A percentile compares a stretch with the other conserved stretches of the same genome.
phyloP scores from a whole-genome alignment of 441 rosid genomes.

The Brassica hybrid region DNA sequence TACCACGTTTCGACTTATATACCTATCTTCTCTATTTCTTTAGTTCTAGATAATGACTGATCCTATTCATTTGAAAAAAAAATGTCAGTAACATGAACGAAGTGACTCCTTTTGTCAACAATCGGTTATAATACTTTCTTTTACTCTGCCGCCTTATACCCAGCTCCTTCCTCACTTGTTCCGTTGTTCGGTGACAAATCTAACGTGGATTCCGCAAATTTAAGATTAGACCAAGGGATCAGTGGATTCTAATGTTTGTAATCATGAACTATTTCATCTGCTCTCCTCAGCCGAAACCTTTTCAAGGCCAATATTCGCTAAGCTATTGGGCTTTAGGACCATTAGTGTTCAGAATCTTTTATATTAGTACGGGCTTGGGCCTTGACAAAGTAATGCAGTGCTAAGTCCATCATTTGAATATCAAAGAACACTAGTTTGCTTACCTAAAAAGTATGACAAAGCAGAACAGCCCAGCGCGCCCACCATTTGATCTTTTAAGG shows the following conservation, averaged over 20 bases:
- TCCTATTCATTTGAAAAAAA: not conserved
- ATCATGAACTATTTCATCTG: not conserved
- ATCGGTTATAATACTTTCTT: not conserved
- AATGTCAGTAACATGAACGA: too few species aligned
- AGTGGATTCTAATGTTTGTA: not conserved
- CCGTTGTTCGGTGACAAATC: not conserved
- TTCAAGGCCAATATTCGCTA: not conserved
- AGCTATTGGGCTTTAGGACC: not conserved
- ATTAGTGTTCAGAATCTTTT: too few species aligned
- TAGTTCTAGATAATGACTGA: not conserved
- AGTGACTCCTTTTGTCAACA: not conserved
- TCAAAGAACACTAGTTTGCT: not conserved
- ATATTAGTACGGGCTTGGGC: too few species aligned
- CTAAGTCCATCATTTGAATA: not conserved
- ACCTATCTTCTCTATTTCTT: not conserved
- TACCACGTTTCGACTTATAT: constrained; percentile 13
- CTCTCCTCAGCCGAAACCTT: not conserved
- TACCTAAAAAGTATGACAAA: not conserved
- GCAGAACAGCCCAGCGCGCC: not conserved
- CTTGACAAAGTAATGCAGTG: too few species aligned
- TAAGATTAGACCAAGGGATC: not conserved
- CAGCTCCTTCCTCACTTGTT: not conserved
- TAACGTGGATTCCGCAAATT: not conserved
- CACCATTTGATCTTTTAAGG: not conserved
- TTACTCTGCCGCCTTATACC: not conserved